A percentile compares a stretch with the other conserved stretches of the same genome.
Conservation (phyloP, 768 basidiomycete genomes). For the Suillus ampliporus region DNA sequence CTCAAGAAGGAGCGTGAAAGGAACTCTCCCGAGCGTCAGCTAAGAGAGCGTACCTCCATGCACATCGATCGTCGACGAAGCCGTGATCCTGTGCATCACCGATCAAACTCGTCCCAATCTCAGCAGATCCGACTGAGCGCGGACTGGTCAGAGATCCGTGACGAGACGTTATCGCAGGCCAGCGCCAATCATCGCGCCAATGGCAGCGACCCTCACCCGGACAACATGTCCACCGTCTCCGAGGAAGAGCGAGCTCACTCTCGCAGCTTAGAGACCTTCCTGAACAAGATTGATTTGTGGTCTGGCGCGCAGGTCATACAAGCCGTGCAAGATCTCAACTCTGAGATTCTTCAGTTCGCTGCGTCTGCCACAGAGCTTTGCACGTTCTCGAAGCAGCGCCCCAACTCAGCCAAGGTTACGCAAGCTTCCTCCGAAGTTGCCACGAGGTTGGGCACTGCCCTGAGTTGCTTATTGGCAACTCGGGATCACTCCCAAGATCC, state of each 20-base stretch:
- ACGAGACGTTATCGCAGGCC: conserved; percentile 22
- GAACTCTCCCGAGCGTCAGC: conserved; percentile 28
- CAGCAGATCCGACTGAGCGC: conserved; percentile 36
- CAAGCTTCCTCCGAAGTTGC: conserved; percentile 66
- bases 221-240: conserved; percentile 38
- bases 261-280: conserved; percentile 66
- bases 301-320: conserved; percentile 81
- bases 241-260: conserved; percentile 63
- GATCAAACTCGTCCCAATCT: conserved; percentile 38
- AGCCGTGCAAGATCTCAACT: conserved; percentile 79
- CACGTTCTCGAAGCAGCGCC: conserved; percentile 51
- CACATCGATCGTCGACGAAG: conserved; percentile 37
- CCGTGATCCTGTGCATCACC: conserved; percentile 29
- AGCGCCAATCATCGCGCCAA: conserved; percentile 21
- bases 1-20: conserved; percentile 48
- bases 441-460: conserved; percentile 64
- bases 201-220: conserved; percentile 18
- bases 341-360: conserved; percentile 81
- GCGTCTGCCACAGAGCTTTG: conserved; percentile 75
- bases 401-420: conserved; percentile 45
- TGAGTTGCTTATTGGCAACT: conserved; percentile 63
- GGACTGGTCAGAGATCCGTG: conserved; percentile 38
- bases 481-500: conserved; percentile 79
- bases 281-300: conserved; percentile 76
- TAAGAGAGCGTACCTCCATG: conserved; percentile 26